Percentiles rank a stretch among this genome's conserved stretches.
Evolutionary conservation across 805 yeast genomes (phyloP).

Genomic region (Kuraishia molischiana): DNA sequence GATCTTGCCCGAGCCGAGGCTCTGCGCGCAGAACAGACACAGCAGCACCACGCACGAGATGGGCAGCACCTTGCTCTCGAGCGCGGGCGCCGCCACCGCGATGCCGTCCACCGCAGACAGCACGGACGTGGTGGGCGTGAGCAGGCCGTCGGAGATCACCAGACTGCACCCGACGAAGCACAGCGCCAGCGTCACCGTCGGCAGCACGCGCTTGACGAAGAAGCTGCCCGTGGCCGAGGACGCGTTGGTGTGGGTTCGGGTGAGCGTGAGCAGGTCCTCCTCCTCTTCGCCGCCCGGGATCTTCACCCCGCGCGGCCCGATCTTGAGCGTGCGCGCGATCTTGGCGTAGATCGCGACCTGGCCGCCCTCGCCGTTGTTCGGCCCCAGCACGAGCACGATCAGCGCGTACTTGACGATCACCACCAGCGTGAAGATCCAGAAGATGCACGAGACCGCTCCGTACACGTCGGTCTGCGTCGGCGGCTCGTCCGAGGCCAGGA

Average conservation of each 20-base stretch:
- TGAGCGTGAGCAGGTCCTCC: conserved; percentile 21
- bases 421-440: conserved; percentile 43
- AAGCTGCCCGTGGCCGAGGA: conserved; percentile 12
- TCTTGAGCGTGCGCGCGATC: conserved; percentile 35
- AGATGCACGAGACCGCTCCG: conserved; percentile 43
- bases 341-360: conserved; percentile 56
- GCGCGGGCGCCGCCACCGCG: conserved; percentile 38
- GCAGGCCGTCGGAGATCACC: conserved; percentile 48
- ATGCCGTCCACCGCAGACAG: conserved; percentile 49
- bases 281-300: conserved; percentile 25
- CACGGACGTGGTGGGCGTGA: conserved; percentile 57
- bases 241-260: conserved; percentile 28
- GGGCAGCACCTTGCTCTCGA: conserved; percentile 29
- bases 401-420: conserved; percentile 42
- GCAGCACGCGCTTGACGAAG: conserved; percentile 19
- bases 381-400: conserved; percentile 39
- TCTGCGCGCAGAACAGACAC: conserved; percentile 34
- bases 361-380: conserved; percentile 55
- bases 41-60: conserved; percentile 39
- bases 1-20: conserved; percentile 39
- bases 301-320: conserved; percentile 35
- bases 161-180: conserved; percentile 48
- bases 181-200: conserved; percentile 22
- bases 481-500: conserved; percentile 15
- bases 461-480: conserved; percentile 30